phyloP scores from a whole-genome alignment of 2,329 filamentous ascomycete species.

The Monosporascus sp. region DNA sequence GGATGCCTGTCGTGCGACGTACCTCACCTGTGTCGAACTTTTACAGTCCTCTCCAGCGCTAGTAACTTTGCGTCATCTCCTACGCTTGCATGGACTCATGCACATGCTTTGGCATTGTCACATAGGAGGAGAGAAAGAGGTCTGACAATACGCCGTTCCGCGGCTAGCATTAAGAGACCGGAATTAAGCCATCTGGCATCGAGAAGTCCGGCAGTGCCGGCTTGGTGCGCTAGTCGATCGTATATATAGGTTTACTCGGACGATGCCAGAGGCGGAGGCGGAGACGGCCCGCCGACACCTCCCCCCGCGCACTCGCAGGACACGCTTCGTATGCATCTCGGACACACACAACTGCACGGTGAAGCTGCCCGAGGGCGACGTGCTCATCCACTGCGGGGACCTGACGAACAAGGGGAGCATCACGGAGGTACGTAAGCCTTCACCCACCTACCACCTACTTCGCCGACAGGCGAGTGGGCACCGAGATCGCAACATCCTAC shows the following conservation, averaged over 20 bases:
- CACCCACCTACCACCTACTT: not conserved
- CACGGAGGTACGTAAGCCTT: constrained; percentile 34
- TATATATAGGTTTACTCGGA: no score
- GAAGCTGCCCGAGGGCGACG: constrained; percentile 65
- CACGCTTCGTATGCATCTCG: constrained; percentile 69
- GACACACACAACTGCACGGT: constrained; percentile 67
- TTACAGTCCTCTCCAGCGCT: no score
- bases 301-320: constrained; percentile 34
- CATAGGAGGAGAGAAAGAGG: no score
- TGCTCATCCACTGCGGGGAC: constrained; percentile 73
- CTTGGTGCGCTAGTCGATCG: no score
- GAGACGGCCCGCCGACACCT: not conserved
- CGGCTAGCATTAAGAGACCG: not conserved
- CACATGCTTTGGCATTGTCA: no score
- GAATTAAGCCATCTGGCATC: not conserved
- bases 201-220: no score
- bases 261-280: not conserved
- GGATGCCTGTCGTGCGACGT: not conserved
- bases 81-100: no score
- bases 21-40: no score
- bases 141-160: not conserved
- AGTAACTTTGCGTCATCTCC: no score
- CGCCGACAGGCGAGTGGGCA: no score
- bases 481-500: no score
- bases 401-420: constrained; percentile 67